Evolutionary conservation across 805 yeast species (phyloP).

Genomic region (Starmera amethionina): DNA sequence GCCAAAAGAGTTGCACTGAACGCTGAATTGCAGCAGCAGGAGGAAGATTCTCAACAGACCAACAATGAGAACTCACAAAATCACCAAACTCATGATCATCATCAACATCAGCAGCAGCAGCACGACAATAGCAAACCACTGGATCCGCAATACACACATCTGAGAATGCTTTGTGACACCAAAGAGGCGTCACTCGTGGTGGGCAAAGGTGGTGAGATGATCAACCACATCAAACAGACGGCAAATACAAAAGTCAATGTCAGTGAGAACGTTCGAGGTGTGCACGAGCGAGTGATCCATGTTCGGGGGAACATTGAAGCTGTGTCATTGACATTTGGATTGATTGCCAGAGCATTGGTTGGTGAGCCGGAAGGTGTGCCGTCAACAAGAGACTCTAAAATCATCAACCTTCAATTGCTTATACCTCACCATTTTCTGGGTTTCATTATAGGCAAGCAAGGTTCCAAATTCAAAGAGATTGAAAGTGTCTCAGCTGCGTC

Average conservation of each 20-base stretch:
- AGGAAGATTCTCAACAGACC: constrained; percentile 1
- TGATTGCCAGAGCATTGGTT: constrained; percentile 54
- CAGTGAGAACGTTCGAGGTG: constrained; percentile 60
- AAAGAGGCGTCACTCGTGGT: constrained; percentile 69
- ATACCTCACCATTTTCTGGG: constrained; percentile 79
- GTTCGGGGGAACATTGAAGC: constrained; percentile 68
- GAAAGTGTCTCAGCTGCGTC: constrained; percentile 76
- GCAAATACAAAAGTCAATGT: constrained; percentile 61
- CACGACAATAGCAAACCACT: constrained; percentile 14
- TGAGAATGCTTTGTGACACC: constrained; percentile 67
- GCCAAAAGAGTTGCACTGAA: constrained; percentile 62
- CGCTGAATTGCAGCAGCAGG: constrained; percentile 33
- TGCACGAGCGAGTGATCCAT: constrained; percentile 65
- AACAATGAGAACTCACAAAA: constrained; percentile 1
- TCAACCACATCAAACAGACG: constrained; percentile 50
- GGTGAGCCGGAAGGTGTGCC: constrained; percentile 60
- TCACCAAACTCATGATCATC: constrained; percentile 11
- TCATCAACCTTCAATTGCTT: constrained; percentile 47
- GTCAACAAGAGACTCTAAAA: constrained; percentile 43
- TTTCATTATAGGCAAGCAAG: constrained; percentile 69
- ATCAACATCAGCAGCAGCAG: constrained; percentile 21
- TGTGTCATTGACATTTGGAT: constrained; percentile 75
- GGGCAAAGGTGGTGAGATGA: constrained; percentile 74
- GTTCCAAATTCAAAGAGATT: constrained; percentile 65
- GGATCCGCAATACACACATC: constrained; percentile 53